Evolutionary conservation across 768 basidiomycete species (phyloP).

Genomic region (Termitomyces sp.): DNA sequence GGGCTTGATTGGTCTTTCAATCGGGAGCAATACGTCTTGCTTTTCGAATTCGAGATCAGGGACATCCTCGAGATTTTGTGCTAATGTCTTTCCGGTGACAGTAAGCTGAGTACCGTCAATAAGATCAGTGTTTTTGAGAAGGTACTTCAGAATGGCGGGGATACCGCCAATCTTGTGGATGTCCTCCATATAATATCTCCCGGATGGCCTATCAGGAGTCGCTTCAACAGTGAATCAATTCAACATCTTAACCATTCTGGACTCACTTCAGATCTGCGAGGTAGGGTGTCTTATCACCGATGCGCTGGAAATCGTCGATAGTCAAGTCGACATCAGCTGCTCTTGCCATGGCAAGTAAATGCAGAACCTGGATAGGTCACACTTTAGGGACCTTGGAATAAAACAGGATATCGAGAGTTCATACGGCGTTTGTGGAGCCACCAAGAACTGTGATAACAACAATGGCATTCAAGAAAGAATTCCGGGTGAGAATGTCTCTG

Average conservation of each 20-base stretch:
- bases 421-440: conserved; percentile 84
- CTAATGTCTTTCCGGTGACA: conserved; percentile 87
- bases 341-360: conserved; percentile 81
- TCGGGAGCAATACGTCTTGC: conserved; percentile 72
- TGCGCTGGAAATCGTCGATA: conserved; percentile 84
- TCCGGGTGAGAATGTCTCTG: conserved; percentile 42
- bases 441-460: conserved; percentile 75
- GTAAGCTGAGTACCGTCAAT: conserved; percentile 84
- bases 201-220: conserved; percentile 49
- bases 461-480: conserved; percentile 79
- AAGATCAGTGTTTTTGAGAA: conserved; percentile 71
- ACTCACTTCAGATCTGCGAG: conserved; percentile 77
- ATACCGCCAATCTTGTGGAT: conserved; percentile 83
- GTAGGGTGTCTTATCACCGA: conserved; percentile 78
- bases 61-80: conserved; percentile 81
- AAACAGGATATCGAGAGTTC: conserved; percentile 13
- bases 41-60: conserved; percentile 62
- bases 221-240: not conserved
- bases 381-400: not conserved
- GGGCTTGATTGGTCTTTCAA: conserved; percentile 78
- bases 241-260: not conserved
- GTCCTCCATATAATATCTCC: conserved; percentile 89
- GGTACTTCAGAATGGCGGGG: conserved; percentile 80
- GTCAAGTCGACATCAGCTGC: conserved; percentile 67
- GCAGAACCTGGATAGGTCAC: conserved; percentile 55